These are phyloP conservation scores for Globisporangium cylindrosporum DNA, from an alignment of 352 stramenopile genomes.

Conservation along the genomic window DNA sequence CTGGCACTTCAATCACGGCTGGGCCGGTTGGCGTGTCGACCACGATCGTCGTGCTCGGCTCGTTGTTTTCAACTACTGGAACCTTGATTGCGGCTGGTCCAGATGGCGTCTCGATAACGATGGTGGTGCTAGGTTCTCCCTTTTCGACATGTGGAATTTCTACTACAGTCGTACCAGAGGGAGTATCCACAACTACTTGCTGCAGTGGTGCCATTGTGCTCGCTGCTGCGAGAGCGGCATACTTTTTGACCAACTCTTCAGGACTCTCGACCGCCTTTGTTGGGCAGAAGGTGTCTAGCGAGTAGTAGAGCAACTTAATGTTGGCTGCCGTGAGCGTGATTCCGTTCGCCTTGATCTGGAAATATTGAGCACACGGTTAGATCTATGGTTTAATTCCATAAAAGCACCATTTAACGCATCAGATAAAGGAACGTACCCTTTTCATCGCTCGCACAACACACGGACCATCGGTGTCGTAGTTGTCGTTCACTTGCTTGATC, in stretches of 20 bases:
- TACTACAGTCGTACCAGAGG: slow-evolving; percentile 5
- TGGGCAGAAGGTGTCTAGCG: slow-evolving; percentile 25
- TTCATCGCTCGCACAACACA: slow-evolving; percentile 43
- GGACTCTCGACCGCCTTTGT: slow-evolving; percentile 22
- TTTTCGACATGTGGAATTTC: background rate
- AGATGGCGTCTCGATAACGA: slow-evolving; percentile 1
- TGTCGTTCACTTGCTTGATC: slow-evolving; percentile 33
- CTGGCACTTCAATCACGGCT: slow-evolving; percentile 2
- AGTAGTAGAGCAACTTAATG: slow-evolving; percentile 21
- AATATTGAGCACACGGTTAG: too few species aligned
- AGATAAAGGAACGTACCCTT: slow-evolving; percentile 20
- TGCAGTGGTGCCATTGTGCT: background rate
- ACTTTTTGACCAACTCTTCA: slow-evolving; percentile 30
- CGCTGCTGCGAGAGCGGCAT: slow-evolving; percentile 6
- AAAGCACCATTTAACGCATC: too few species aligned
- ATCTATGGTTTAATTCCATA: background rate
- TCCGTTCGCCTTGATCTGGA: slow-evolving; percentile 13
- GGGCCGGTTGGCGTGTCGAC: slow-evolving; percentile 9
- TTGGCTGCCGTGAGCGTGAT: slow-evolving; percentile 17
- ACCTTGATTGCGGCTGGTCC: slow-evolving; percentile 2
- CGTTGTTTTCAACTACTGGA: background rate
- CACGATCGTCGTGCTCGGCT: slow-evolving; percentile 8
- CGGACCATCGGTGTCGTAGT: slow-evolving; percentile 30
- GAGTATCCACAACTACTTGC: slow-evolving; percentile 8
- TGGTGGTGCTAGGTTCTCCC: background rate